Conservation (phyloP, 2,329 filamentous ascomycete species). For the Xylariaceae sp. region DNA sequence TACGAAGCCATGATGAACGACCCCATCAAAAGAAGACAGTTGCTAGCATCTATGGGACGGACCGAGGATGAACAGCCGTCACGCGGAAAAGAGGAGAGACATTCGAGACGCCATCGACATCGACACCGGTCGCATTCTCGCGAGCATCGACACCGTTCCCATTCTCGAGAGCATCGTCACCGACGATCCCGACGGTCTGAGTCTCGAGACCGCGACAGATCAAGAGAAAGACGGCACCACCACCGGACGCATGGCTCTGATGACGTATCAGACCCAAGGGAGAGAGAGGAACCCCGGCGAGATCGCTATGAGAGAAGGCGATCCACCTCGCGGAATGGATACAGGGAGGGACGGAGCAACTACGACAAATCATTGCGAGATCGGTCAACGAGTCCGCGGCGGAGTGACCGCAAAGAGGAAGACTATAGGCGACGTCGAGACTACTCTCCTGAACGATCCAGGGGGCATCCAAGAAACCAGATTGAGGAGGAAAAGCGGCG, state of each 20-base stretch:
- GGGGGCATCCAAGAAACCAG: constrained; percentile 24
- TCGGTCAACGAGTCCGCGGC: constrained; percentile 33
- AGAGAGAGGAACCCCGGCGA: constrained; percentile 21
- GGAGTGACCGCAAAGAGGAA: constrained; percentile 30
- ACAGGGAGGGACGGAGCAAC: constrained; percentile 13
- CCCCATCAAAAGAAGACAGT: constrained; percentile 60
- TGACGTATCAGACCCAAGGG: constrained; percentile 37
- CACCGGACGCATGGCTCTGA: constrained; percentile 45
- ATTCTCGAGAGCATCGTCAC: constrained; percentile 36
- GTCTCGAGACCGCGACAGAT: constrained; percentile 38
- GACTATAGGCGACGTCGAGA: constrained; percentile 34
- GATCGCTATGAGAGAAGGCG: constrained; percentile 23
- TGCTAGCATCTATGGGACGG: constrained; percentile 62
- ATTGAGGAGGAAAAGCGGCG: constrained; percentile 22
- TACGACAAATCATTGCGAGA: constrained; percentile 27
- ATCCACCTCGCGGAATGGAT: constrained; percentile 22
- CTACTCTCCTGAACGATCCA: constrained; percentile 26
- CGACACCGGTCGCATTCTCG: constrained; percentile 34
- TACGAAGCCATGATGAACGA: constrained; percentile 79
- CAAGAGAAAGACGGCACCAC: constrained; percentile 38
- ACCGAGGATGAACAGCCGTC: constrained; percentile 42
- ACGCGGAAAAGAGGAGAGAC: constrained; percentile 42
- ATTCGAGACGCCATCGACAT: constrained; percentile 40
- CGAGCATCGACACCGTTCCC: constrained; percentile 40
- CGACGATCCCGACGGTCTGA: constrained; percentile 42